These are phyloP conservation scores for Fusarium bactridioides DNA, from an alignment of 2,329 filamentous ascomycete genomes.

Conservation along the genomic window DNA sequence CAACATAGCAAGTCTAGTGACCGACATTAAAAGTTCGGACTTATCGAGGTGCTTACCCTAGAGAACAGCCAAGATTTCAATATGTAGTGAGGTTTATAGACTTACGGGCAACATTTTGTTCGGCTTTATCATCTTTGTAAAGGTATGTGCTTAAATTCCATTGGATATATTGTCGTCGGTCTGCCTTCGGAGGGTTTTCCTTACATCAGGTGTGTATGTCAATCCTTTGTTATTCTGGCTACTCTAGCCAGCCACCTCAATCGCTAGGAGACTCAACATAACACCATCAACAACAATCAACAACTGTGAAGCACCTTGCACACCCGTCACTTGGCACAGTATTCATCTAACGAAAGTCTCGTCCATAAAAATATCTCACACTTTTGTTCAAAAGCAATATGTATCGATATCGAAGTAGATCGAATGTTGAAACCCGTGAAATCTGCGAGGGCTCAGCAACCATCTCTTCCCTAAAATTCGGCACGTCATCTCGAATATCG, in stretches of 20 bases:
- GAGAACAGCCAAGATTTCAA: no score
- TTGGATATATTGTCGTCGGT: not conserved
- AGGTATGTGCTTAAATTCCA: no score
- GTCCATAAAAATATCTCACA: not conserved
- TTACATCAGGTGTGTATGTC: not conserved
- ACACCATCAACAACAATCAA: not conserved
- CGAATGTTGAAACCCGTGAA: not conserved
- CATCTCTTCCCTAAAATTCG: not conserved
- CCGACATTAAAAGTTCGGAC: conserved; percentile 24
- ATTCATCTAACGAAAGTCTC: not conserved
- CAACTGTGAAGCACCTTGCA: not conserved
- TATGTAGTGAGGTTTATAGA: no score
- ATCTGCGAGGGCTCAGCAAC: conserved; percentile 15
- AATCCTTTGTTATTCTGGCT: not conserved
- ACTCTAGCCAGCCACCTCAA: not conserved
- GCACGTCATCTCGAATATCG: not conserved
- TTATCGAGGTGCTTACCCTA: not conserved
- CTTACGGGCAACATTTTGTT: not conserved
- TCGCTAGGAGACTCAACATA: not conserved
- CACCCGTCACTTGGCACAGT: not conserved
- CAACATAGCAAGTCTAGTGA: not conserved
- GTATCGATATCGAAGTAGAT: not conserved
- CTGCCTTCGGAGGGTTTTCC: not conserved
- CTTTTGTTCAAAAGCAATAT: not conserved
- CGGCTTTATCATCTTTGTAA: no score